A percentile compares a stretch with the other conserved stretches of the same genome.
Evolutionary conservation across 306 rosid species (phyloP).

Genomic region (Castanea sativa): DNA sequence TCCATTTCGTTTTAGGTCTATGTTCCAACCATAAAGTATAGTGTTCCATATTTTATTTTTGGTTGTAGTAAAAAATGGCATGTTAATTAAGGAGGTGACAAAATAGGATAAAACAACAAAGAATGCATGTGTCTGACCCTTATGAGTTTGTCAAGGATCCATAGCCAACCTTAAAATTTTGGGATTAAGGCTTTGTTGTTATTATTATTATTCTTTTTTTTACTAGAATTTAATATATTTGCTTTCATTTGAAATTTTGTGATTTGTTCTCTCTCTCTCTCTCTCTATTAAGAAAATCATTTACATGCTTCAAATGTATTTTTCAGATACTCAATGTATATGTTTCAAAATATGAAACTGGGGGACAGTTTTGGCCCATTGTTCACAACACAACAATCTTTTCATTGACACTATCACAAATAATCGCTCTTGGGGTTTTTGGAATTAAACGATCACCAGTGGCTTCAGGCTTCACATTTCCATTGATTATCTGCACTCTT

Average conservation of each 20-base stretch:
- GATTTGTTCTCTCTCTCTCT: neutral
- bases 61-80: too few species aligned
- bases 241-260: neutral
- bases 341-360: slow-evolving; percentile 56
- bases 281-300: neutral
- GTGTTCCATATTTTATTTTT: neutral
- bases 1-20: neutral
- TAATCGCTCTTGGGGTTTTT: slow-evolving; percentile 84
- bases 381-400: slow-evolving; percentile 65
- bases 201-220: neutral
- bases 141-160: too few species aligned
- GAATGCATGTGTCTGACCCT: too few species aligned
- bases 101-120: too few species aligned
- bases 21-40: neutral
- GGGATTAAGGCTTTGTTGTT: too few species aligned
- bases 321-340: slow-evolving; percentile 85
- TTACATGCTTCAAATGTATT: neutral
- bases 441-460: slow-evolving; percentile 66
- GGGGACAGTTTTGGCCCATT: slow-evolving; percentile 84
- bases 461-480: slow-evolving; percentile 81
- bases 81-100: too few species aligned
- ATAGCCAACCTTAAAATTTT: too few species aligned
- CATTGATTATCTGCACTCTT: slow-evolving; percentile 60
- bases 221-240: neutral
- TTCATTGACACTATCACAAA: slow-evolving; percentile 69